phyloP scores from a whole-genome alignment of 257 asterid species.

The Nicotiana tabacum region DNA sequence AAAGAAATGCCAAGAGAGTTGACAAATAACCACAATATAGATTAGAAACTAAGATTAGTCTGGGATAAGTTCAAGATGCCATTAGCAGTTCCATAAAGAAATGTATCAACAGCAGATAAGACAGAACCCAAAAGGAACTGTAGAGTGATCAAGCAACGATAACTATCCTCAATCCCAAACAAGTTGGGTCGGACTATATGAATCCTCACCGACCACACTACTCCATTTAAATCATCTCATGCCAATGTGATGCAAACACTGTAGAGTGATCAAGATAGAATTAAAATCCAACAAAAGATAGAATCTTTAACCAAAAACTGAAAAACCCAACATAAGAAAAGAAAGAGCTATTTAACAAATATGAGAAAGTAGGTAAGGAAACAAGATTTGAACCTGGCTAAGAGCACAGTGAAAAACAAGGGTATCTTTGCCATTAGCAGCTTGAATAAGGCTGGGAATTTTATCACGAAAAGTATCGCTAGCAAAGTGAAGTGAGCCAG shows the following conservation, averaged over 20 bases:
- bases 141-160: not conserved
- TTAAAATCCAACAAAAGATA: not conserved
- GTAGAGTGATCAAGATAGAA: not conserved
- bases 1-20: not conserved
- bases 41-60: not conserved
- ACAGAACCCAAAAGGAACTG: too few species aligned
- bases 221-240: too few species aligned
- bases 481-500: slow-evolving; percentile 85
- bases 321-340: not conserved
- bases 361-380: not conserved
- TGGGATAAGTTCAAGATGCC: too few species aligned
- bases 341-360: not conserved
- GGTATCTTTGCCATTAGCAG: slow-evolving; percentile 79
- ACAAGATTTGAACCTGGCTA: slow-evolving; percentile 61
- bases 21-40: not conserved
- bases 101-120: not conserved
- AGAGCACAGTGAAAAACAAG: slow-evolving; percentile 96
- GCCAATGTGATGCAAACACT: too few species aligned
- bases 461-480: slow-evolving; percentile 69
- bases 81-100: not conserved
- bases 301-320: not conserved
- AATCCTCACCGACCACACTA: too few species aligned
- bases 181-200: too few species aligned
- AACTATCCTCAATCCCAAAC: too few species aligned
- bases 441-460: slow-evolving; percentile 59